Evolutionary conservation across 768 basidiomycete species (phyloP).

Genomic region (Lactarius hengduanensis): DNA sequence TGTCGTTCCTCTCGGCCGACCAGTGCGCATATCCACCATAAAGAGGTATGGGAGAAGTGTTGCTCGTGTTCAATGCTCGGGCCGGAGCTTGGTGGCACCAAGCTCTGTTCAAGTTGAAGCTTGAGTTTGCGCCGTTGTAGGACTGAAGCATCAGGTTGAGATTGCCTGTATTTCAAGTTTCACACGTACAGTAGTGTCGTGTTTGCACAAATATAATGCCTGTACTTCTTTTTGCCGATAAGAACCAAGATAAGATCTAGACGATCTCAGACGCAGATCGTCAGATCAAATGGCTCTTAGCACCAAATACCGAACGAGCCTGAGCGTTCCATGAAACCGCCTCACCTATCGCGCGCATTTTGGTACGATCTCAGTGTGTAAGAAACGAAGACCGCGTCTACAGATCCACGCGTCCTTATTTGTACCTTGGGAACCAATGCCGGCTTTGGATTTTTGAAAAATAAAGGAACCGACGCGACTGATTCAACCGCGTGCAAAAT

Average conservation of each 20-base stretch:
- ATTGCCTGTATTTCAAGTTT: background rate
- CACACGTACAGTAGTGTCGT: background rate
- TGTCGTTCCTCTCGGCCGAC: constrained; percentile 51
- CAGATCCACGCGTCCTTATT: background rate
- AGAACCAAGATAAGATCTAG: too few species aligned
- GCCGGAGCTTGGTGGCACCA: constrained; percentile 51
- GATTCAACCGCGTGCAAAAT: background rate
- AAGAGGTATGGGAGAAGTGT: constrained; percentile 63
- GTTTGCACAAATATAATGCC: background rate
- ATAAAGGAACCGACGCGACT: too few species aligned
- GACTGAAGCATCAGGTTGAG: background rate
- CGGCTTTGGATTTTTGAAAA: too few species aligned
- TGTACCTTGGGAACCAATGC: background rate
- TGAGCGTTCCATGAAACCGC: background rate
- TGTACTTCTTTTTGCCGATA: background rate
- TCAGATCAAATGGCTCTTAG: background rate
- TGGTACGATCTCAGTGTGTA: background rate
- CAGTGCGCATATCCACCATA: constrained; percentile 80
- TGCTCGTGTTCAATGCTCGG: constrained; percentile 63
- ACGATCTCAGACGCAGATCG: too few species aligned
- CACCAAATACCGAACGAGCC: background rate
- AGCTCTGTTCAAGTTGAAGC: constrained; percentile 45
- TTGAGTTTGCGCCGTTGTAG: constrained; percentile 49
- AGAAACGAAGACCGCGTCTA: background rate
- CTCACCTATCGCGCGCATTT: background rate